Evolutionary conservation across 2,329 filamentous ascomycete species (phyloP).

Genomic region (Hymenotorrendiella dingleyae): DNA sequence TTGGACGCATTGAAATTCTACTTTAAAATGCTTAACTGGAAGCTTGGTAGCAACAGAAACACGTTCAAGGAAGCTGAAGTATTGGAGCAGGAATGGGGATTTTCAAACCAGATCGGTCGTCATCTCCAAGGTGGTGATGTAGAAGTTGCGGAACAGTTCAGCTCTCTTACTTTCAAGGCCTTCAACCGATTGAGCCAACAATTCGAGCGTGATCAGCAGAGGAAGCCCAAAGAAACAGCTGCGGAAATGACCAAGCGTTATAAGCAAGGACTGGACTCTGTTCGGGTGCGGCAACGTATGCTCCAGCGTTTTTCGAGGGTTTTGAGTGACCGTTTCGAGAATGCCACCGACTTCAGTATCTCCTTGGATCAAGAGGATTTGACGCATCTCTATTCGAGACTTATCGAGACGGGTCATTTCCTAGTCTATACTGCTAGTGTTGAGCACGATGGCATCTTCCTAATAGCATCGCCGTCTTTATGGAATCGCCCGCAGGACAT

Average conservation of each 20-base stretch:
- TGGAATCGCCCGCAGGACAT: conserved; percentile 74
- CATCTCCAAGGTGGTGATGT: conserved; percentile 91
- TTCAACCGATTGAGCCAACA: conserved; percentile 81
- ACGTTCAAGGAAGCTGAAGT: conserved; percentile 99
- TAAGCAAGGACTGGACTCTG: conserved; percentile 91
- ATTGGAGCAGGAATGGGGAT: conserved; percentile 95
- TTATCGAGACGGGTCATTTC: conserved; percentile 81
- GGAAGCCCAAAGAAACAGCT: conserved; percentile 75
- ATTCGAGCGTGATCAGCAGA: conserved; percentile 85
- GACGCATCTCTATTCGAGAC: conserved; percentile 71
- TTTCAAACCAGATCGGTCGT: conserved; percentile 87
- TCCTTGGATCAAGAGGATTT: conserved; percentile 63
- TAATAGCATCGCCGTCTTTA: conserved; percentile 79
- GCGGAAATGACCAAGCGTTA: conserved; percentile 95
- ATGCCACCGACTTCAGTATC: conserved; percentile 91
- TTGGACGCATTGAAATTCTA: conserved; percentile 94
- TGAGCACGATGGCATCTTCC: conserved; percentile 69
- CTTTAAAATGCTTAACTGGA: conserved; percentile 98
- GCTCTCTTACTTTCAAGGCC: conserved; percentile 86
- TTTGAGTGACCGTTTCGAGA: conserved; percentile 89
- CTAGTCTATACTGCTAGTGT: conserved; percentile 67
- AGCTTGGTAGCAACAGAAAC: conserved; percentile 94
- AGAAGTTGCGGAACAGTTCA: conserved; percentile 97
- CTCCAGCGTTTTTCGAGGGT: conserved; percentile 91
- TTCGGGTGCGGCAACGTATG: conserved; percentile 92